phyloP scores from a whole-genome alignment of 495 filamentous ascomycete genomes.

The Arthonia radiata region DNA sequence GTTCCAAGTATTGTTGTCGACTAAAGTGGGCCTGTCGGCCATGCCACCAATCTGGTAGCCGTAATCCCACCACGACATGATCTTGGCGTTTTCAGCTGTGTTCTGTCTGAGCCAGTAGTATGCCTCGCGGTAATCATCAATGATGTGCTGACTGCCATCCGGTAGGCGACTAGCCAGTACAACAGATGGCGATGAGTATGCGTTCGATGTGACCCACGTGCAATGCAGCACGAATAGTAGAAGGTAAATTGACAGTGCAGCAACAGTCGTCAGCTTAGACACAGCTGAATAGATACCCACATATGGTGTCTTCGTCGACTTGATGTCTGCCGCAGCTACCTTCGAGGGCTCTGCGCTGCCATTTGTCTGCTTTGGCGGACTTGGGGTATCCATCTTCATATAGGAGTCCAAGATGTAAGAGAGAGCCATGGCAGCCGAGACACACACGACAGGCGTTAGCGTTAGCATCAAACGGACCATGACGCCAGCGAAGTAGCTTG shows the following conservation, averaged over 20 bases:
- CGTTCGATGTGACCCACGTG: slow-evolving; percentile 98
- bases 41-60: slow-evolving; percentile 99
- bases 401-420: slow-evolving; percentile 84
- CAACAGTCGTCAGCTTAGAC: slow-evolving; percentile 54
- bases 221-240: slow-evolving; percentile 90
- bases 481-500: slow-evolving; percentile 95
- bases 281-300: slow-evolving; percentile 63
- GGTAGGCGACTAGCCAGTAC: slow-evolving; percentile 80
- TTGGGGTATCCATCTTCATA: slow-evolving; percentile 21
- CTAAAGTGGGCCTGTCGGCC: slow-evolving; percentile 90
- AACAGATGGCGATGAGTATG: slow-evolving; percentile 94
- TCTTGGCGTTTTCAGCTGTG: slow-evolving; percentile 78
- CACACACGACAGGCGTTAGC: slow-evolving; percentile 86
- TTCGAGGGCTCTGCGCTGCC: slow-evolving; percentile 15
- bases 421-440: slow-evolving; percentile 69
- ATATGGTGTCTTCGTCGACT: slow-evolving; percentile 43
- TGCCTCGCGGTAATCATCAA: slow-evolving; percentile 97
- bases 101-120: slow-evolving; percentile 99
- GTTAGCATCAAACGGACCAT: slow-evolving; percentile 99
- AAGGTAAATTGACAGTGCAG: slow-evolving; percentile 49
- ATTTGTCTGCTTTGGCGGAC: slow-evolving; percentile 22
- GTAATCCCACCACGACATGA: slow-evolving; percentile 99
- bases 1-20: slow-evolving; percentile 99
- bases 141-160: slow-evolving; percentile 93
- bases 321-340: slow-evolving; percentile 11